Evolutionary conservation across 352 stramenopile species (phyloP).

Genomic region (Pythium apleroticum): DNA sequence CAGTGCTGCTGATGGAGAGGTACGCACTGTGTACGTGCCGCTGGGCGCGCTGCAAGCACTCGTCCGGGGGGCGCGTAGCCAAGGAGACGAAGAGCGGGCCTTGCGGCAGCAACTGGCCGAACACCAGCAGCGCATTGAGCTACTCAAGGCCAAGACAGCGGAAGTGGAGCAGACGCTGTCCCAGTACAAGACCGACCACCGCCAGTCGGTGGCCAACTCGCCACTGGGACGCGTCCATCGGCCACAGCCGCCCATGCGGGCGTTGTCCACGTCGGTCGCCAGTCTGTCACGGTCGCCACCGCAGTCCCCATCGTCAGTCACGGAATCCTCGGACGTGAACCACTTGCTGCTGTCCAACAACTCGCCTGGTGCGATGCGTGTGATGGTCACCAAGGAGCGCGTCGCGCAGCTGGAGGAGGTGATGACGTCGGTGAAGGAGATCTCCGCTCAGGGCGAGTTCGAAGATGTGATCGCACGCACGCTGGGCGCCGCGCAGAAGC

Average conservation of each 20-base stretch:
- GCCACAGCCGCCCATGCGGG: not conserved
- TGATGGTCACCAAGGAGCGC: slow-evolving; percentile 44
- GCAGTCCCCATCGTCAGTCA: not conserved
- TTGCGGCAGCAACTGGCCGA: slow-evolving; percentile 40
- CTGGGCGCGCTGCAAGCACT: slow-evolving; percentile 41
- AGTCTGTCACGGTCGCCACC: not conserved
- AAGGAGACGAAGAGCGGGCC: slow-evolving; percentile 39
- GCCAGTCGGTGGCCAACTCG: slow-evolving; percentile 33
- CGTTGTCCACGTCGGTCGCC: not conserved
- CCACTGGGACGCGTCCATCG: not conserved
- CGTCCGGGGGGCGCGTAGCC: slow-evolving; percentile 34
- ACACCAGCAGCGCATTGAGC: slow-evolving; percentile 34
- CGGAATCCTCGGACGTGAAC: not conserved
- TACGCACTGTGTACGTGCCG: slow-evolving; percentile 42
- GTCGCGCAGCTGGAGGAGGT: slow-evolving; percentile 60
- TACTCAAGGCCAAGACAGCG: slow-evolving; percentile 38
- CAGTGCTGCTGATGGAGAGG: not conserved
- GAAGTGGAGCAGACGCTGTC: slow-evolving; percentile 48
- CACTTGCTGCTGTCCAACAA: slow-evolving; percentile 15
- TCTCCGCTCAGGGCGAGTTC: slow-evolving; percentile 60
- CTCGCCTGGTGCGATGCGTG: slow-evolving; percentile 8
- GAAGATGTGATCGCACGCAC: slow-evolving; percentile 55
- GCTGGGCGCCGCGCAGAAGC: slow-evolving; percentile 45
- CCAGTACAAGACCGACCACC: slow-evolving; percentile 49
- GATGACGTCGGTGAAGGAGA: slow-evolving; percentile 53